Base-by-base conservation (phyloP, 495 filamentous ascomycete genomes). In the Darksidea phi region DNA sequence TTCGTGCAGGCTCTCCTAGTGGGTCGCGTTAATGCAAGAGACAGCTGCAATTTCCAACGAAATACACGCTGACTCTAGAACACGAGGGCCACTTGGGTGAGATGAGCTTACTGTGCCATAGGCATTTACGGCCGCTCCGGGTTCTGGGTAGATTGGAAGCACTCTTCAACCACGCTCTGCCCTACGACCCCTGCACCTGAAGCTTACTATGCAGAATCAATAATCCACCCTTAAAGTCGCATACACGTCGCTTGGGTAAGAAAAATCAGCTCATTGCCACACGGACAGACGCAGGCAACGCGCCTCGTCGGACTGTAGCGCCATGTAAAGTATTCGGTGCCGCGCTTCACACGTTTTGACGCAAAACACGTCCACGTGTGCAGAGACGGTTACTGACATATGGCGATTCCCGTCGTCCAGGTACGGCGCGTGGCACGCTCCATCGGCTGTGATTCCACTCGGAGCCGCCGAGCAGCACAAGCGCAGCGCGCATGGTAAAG, bases 341-440 rank as follows among this genome's bases (percentile, higher is more conserved):
- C 12, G 51, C 23, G 20, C 51, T 43, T 32, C 28, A 10, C n/a
- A n/a, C n/a, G n/a, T n/a, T n/a, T n/a, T n/a, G n/a, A n/a, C n/a
- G n/a, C n/a, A 32, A 32, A 32, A 32, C 28, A 26, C 26, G 34
- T 37, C 54, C 23, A 43, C 46, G 59, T 48, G 45, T 50, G 15
- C 36, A 38, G 15, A 15, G 8, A 38, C 7, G 55, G 51, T n/a
- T n/a, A 56, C 59, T 24, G 50, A 51, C 34, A 15, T 32, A 23
- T 49, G 51, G 59, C 5, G 25, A 20, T n/a, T 38, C 38, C 59
- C 59, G 43, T 54, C 6, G 42, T 34, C 51, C 38, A 17, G 59
- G 59, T 62, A 32, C 28, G 28, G 4, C 3, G 28, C 10, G 28
- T 32, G 28, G 28, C 28, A 32, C 28, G n/a, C n/a, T 47, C 13